These are phyloP conservation scores for Metarhizium guizhouense DNA, from an alignment of 2,329 filamentous ascomycete species.

Conservation along the genomic window DNA sequence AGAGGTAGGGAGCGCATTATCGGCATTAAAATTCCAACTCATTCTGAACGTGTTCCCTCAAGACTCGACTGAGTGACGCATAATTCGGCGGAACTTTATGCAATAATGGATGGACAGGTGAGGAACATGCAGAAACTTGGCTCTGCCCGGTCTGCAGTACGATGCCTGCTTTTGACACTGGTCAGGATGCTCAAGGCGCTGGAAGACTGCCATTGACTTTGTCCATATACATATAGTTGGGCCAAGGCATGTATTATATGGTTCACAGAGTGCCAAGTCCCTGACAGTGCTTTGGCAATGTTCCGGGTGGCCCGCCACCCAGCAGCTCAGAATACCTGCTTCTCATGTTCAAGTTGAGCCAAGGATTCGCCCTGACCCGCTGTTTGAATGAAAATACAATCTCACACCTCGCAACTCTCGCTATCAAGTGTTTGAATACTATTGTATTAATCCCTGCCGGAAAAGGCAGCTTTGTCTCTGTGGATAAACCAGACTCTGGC, in stretches of 20 bases:
- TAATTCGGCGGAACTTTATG: no score
- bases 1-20: no score
- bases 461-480: neutral
- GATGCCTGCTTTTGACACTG: neutral
- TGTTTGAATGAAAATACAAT: neutral
- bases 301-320: no score
- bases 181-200: neutral
- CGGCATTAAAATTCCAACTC: no score
- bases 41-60: no score
- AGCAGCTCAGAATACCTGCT: neutral
- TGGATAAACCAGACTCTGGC: neutral
- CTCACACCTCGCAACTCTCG: neutral
- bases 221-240: neutral
- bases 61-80: no score
- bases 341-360: neutral
- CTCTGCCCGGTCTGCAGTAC: neutral
- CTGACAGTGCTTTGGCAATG: neutral
- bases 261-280: no score
- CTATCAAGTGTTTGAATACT: neutral
- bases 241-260: no score
- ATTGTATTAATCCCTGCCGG: slow-evolving; percentile 2
- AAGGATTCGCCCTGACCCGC: neutral
- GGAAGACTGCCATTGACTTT: neutral
- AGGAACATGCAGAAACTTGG: neutral
- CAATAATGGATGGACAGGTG: no score